Percentiles rank a stretch among this genome's conserved stretches.
phyloP scores from a whole-genome alignment of 441 rosid species.

The Omphalea diandra region DNA sequence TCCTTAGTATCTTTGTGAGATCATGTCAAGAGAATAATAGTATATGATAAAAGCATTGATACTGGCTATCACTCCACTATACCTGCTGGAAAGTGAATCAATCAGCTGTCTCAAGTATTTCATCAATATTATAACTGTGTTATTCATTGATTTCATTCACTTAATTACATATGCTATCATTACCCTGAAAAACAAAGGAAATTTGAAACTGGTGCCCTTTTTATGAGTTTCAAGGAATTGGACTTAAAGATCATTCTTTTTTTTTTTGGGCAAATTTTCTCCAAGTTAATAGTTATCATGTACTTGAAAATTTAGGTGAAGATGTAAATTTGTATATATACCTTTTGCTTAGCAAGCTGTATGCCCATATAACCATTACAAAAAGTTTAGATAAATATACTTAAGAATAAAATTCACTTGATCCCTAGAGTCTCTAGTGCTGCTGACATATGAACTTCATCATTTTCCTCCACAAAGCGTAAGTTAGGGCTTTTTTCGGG shows the following conservation, averaged over 20 bases:
- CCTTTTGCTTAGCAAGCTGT: conserved; percentile 10
- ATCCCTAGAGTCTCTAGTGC: conserved; percentile 48
- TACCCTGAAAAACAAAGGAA: background rate
- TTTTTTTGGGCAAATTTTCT: conserved; percentile 14
- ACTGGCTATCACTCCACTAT: background rate
- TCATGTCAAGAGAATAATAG: background rate
- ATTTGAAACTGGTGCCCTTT: background rate
- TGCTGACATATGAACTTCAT: conserved; percentile 46
- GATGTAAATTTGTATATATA: conserved; percentile 12
- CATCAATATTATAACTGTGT: background rate
- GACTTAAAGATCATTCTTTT: background rate
- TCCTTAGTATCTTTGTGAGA: conserved; percentile 6
- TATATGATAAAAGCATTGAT: background rate
- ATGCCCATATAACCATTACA: conserved; percentile 17
- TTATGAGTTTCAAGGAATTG: conserved; percentile 3
- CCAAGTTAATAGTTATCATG: background rate
- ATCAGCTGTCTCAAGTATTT: background rate
- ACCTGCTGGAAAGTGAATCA: background rate
- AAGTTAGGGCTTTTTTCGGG: conserved; percentile 53
- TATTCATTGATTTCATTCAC: background rate
- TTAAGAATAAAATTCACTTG: conserved; percentile 34
- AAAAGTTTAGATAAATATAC: conserved; percentile 1
- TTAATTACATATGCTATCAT: too few species aligned
- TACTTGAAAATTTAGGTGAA: conserved; percentile 2
- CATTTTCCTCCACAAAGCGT: conserved; percentile 37